Conservation (phyloP, 2,329 filamentous ascomycete genomes). For the Pezicula neosporulosa region DNA sequence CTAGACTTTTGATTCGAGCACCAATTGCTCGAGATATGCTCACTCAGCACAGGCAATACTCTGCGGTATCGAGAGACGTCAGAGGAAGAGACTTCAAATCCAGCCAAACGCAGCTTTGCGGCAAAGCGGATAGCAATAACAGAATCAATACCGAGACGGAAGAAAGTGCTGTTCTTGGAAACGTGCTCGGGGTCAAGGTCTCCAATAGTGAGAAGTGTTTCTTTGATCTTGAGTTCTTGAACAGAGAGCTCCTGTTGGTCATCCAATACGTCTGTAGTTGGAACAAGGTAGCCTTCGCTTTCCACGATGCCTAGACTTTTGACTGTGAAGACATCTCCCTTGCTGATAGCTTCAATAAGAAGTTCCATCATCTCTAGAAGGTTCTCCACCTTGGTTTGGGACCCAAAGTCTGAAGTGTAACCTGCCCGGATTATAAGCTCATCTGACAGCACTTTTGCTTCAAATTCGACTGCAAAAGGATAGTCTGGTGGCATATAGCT, state of each 20-base stretch:
- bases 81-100: not conserved
- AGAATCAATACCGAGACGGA: constrained; percentile 29
- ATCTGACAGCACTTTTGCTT: constrained; percentile 22
- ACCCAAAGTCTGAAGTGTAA: constrained; percentile 25
- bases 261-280: not conserved
- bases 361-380: constrained; percentile 31
- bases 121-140: constrained; percentile 29
- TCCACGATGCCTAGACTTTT: constrained; percentile 12
- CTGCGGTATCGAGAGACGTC: not conserved
- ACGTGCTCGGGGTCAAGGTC: constrained; percentile 20
- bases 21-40: not conserved
- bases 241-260: constrained; percentile 14
- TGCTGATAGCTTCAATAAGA: constrained; percentile 23
- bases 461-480: constrained; percentile 31
- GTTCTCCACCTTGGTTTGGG: constrained; percentile 16
- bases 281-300: not conserved
- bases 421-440: constrained; percentile 21
- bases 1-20: not conserved
- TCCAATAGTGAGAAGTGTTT: constrained; percentile 21
- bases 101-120: not conserved
- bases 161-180: constrained; percentile 31
- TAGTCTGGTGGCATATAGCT: constrained; percentile 32
- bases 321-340: constrained; percentile 24
- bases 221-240: constrained; percentile 20
- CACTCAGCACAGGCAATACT: not conserved